Evolutionary conservation across 23 red algal species (phyloP).

Genomic region (Gracilaria vermiculophylla): DNA sequence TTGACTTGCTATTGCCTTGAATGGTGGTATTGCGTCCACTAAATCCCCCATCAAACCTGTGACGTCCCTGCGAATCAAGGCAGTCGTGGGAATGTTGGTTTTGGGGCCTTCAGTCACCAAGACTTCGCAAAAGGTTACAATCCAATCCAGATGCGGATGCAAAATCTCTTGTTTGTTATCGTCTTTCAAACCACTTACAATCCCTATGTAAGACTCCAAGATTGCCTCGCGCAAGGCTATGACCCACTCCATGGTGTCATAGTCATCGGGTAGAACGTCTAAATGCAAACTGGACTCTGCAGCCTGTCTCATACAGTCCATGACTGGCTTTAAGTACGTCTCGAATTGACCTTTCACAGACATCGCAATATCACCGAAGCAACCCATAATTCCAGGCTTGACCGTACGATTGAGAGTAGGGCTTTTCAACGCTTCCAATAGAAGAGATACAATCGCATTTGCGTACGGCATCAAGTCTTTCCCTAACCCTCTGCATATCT

Average conservation of each 20-base stretch:
- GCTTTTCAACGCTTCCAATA: conserved; percentile 82
- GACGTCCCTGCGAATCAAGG: conserved; percentile 24
- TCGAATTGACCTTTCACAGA: conserved; percentile 90
- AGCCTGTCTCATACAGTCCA: conserved; percentile 85
- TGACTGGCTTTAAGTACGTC: conserved; percentile 70
- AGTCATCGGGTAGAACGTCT: conserved; percentile 76
- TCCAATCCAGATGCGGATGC: conserved; percentile 73
- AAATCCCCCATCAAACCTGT: conserved; percentile 56
- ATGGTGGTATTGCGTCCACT: conserved; percentile 53
- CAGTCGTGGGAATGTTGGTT: conserved; percentile 10
- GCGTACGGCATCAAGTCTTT: conserved; percentile 66
- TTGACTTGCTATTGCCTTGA: conserved; percentile 11
- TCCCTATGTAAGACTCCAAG: conserved; percentile 91
- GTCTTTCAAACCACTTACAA: conserved; percentile 80
- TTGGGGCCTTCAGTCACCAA: conserved; percentile 20
- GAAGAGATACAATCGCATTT: conserved; percentile 69
- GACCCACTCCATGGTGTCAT: conserved; percentile 91
- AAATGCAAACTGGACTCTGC: conserved; percentile 74
- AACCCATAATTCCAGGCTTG: conserved; percentile 90
- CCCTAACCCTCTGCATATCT: conserved; percentile 87
- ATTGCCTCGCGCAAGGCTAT: conserved; percentile 80
- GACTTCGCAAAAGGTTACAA: conserved; percentile 70
- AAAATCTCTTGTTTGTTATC: conserved; percentile 73
- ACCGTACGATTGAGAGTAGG: conserved; percentile 75
- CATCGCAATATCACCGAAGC: conserved; percentile 96